These are phyloP conservation scores for Phoenix dactylifera DNA, from an alignment of 176 grass and related monocot species.

Conservation along the genomic window DNA sequence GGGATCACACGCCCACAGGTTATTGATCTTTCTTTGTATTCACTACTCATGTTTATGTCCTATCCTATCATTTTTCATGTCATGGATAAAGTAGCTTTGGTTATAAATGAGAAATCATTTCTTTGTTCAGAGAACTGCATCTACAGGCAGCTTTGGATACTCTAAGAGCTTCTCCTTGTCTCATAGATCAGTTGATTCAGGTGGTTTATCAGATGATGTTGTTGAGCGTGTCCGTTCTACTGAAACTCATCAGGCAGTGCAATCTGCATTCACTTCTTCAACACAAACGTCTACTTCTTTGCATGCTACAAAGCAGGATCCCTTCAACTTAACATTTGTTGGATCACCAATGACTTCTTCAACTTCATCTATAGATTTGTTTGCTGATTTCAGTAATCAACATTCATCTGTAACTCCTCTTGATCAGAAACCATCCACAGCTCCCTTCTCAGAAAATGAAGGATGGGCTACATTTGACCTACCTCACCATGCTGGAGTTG, in stretches of 20 bases:
- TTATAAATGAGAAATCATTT: too few species aligned
- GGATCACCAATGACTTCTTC: conserved; percentile 16
- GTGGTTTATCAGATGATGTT: conserved; percentile 27
- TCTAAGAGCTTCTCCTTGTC: conserved; percentile 20
- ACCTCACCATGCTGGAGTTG: conserved; percentile 33
- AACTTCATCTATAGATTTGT: conserved; percentile 34
- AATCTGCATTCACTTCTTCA: conserved; percentile 30
- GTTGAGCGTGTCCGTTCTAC: conserved; percentile 29
- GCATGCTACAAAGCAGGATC: conserved; percentile 20
- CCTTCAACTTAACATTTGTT: conserved; percentile 37
- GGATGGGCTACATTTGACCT: conserved; percentile 82
- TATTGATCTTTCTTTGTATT: conserved; percentile 8
- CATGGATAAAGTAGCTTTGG: too few species aligned
- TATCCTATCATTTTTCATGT: too few species aligned
- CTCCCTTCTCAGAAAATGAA: conserved; percentile 37
- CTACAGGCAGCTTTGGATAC: conserved; percentile 81
- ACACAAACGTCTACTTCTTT: conserved; percentile 26
- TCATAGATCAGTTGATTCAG: conserved; percentile 29
- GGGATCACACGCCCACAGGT: conserved; percentile 38
- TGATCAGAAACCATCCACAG: conserved; percentile 28
- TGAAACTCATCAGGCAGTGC: conserved; percentile 26
- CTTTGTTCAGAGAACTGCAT: conserved; percentile 62
- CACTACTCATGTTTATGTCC: neutral
- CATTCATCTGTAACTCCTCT: conserved; percentile 14
- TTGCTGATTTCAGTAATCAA: conserved; percentile 58